A percentile compares a stretch with the other conserved stretches of the same genome.
Conservation (phyloP, 2,329 filamentous ascomycete species). For the Fusarium pseudocircinatum region DNA sequence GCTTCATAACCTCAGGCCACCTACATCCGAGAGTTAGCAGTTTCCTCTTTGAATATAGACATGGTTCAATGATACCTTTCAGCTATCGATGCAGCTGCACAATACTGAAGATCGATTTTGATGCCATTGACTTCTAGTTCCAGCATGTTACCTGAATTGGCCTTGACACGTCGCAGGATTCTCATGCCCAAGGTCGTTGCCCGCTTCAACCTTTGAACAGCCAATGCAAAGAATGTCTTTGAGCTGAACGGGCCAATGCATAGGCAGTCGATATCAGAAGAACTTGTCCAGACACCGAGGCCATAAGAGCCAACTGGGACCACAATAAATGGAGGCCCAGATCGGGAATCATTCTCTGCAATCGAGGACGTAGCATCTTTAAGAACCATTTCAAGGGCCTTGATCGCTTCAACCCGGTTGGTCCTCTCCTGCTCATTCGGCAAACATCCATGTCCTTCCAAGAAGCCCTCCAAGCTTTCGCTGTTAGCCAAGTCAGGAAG, state of each 20-base stretch:
- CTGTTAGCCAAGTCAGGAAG: conserved; percentile 44
- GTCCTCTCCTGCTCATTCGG: conserved; percentile 57
- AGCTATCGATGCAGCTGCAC: conserved; percentile 64
- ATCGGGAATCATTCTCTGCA: conserved; percentile 14
- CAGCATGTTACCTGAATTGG: conserved; percentile 70
- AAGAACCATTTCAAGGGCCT: conserved; percentile 55
- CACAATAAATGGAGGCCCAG: conserved; percentile 56
- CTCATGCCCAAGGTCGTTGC: conserved; percentile 55
- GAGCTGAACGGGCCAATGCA: conserved; percentile 71
- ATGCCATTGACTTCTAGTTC: conserved; percentile 68
- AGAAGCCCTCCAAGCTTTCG: conserved; percentile 49
- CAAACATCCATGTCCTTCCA: conserved; percentile 53
- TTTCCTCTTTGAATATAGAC: neutral
- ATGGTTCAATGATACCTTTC: conserved; percentile 52
- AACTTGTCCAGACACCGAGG: conserved; percentile 67
- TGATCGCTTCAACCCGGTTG: conserved; percentile 56
- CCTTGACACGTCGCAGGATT: conserved; percentile 66
- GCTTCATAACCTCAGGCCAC: conserved; percentile 58
- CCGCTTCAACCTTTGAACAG: conserved; percentile 62
- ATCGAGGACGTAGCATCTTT: conserved; percentile 44
- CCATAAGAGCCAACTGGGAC: conserved; percentile 74
- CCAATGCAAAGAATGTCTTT: conserved; percentile 69
- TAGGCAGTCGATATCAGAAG: conserved; percentile 73
- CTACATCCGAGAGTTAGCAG: conserved; percentile 27
- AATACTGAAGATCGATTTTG: conserved; percentile 74